Base-by-base conservation (phyloP, 2,329 filamentous ascomycete species). In the Thielaviopsis euricoi region DNA sequence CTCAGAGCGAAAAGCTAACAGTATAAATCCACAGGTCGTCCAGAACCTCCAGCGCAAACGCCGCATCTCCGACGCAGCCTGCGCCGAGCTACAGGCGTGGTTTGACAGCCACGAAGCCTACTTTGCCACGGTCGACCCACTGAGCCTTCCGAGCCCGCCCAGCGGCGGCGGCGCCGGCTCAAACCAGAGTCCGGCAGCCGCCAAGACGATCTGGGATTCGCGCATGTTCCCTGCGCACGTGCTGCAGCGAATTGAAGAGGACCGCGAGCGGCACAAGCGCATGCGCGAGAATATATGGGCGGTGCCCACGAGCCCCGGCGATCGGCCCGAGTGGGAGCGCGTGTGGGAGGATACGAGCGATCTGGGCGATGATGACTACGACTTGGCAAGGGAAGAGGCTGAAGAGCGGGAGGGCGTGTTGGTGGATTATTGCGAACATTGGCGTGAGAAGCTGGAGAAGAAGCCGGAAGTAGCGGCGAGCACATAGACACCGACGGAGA, bases 171-270 rank as follows among this genome's bases (percentile, higher is more conserved):
- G n/a, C n/a, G n/a, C n/a, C n/a, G n/a, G n/a, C n/a, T n/a, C n/a
- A n/a, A n/a, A n/a, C n/a, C n/a, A n/a, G n/a, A n/a, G n/a, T n/a
- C 60, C 67, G 65, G 60, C 65, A 62, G 15, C 37, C 37, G n/a
- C 17, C 15, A 43, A 43, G 17, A 52, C 37, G 52, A 58, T 51
- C 33, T 52, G 53, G 23, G 23, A 15, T 5, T 23, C 29, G 15
- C 52, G 67, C 62, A 59, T 93, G 55, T 88, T 96, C 66, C 93
- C 91, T 71, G 80, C 86, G 58, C 87, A 95, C 71, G 87, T 96
- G 56, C 90, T 97, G 71, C 90, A 97, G 73, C 78, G 93, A 48
- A 95, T 98, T 62, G 94, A 98, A 65, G 94, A 98, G 71, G 93
- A 98, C 70, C 77, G 93, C 3, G 93, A 98, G 70, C 76, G 93